Percentiles rank a stretch among this genome's conserved stretches.
These are phyloP conservation scores for Aspergillus cejpii DNA, from an alignment of 2,329 filamentous ascomycete species.

Conservation along the genomic window DNA sequence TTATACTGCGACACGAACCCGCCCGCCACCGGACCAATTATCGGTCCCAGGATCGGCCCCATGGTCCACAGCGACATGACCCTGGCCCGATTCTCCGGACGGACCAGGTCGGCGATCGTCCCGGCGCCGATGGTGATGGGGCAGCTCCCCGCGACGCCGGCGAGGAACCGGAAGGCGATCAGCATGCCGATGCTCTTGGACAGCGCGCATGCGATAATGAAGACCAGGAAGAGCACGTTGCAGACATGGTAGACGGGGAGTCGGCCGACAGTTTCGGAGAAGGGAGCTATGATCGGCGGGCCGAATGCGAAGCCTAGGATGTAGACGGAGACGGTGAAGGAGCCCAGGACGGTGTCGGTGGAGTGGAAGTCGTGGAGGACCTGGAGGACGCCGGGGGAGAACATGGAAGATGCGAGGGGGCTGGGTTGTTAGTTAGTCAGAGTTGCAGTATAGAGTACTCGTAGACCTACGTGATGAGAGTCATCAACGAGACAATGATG, in stretches of 20 bases:
- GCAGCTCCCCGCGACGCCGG: conserved; percentile 56
- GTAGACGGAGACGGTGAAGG: conserved; percentile 51
- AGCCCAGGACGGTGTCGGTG: conserved; percentile 8
- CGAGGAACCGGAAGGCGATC: conserved; percentile 56
- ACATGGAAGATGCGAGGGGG: conserved; percentile 25
- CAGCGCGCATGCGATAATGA: conserved; percentile 59
- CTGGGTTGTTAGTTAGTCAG: background rate
- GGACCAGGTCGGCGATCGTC: too few relatives aligned
- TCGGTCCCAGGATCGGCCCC: conserved; percentile 28
- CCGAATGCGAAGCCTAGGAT: conserved; percentile 54
- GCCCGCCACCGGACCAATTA: conserved; percentile 31
- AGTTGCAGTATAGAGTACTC: too few relatives aligned
- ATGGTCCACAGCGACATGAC: too few relatives aligned
- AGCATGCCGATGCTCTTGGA: conserved; percentile 50
- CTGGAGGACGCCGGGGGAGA: conserved; percentile 31
- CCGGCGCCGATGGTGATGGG: conserved; percentile 56
- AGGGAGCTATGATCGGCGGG: conserved; percentile 51
- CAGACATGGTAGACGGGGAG: conserved; percentile 50
- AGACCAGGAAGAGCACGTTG: conserved; percentile 56
- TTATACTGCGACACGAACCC: conserved; percentile 29
- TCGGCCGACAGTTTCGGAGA: conserved; percentile 61
- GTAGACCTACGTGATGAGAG: too few relatives aligned
- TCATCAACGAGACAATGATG: too few relatives aligned
- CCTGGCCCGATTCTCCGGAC: too few relatives aligned
- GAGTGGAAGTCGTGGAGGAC: conserved; percentile 25